Conservation (phyloP, 495 filamentous ascomycete genomes). For the Penicillium desertorum region DNA sequence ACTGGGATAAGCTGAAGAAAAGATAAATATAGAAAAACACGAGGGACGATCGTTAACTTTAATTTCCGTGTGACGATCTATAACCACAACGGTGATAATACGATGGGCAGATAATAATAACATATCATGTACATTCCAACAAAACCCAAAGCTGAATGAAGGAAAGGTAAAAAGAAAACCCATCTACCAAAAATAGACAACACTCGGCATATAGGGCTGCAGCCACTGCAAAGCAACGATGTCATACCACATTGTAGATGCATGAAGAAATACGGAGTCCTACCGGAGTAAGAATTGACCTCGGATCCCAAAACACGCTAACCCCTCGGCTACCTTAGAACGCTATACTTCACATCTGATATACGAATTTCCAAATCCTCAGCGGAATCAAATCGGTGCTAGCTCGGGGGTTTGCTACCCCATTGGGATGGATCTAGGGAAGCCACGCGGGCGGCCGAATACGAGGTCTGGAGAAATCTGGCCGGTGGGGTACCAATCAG, state of each 20-base stretch:
- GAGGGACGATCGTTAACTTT: neutral
- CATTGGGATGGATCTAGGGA: conserved; percentile 9
- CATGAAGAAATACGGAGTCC: too few relatives aligned
- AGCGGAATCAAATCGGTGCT: neutral
- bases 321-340: neutral
- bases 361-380: neutral
- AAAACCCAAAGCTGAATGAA: too few relatives aligned
- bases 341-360: neutral
- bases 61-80: neutral
- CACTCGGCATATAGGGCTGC: too few relatives aligned
- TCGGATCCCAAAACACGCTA: neutral
- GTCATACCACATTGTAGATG: too few relatives aligned
- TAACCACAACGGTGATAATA: too few relatives aligned
- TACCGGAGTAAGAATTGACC: neutral
- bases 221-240: too few relatives aligned
- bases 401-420: neutral
- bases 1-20: neutral
- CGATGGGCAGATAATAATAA: too few relatives aligned
- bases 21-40: conserved; percentile 11
- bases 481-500: conserved; percentile 12
- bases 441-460: conserved; percentile 19
- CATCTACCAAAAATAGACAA: too few relatives aligned
- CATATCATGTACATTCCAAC: too few relatives aligned
- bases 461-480: conserved; percentile 14
- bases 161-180: too few relatives aligned